Evolutionary conservation across 306 rosid genomes (phyloP).

Genomic region (Trifolium repens): DNA sequence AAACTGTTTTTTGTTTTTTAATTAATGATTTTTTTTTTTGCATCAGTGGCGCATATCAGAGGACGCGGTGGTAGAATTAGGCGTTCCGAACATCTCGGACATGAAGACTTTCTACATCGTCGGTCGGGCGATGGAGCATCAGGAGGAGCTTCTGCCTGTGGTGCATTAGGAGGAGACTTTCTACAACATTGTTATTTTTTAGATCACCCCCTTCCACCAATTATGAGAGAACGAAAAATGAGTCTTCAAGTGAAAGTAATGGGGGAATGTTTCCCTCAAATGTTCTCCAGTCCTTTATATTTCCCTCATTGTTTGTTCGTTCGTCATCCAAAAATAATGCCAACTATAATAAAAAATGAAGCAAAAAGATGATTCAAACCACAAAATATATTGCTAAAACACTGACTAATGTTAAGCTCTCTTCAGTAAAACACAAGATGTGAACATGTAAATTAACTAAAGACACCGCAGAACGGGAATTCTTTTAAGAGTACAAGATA

Average conservation of each 20-base stretch:
- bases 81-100: no score
- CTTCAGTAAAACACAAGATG: constrained; percentile 1
- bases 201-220: neutral
- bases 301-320: neutral
- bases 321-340: neutral
- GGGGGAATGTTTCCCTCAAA: neutral
- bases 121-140: no score
- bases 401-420: constrained; percentile 21
- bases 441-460: constrained; percentile 32
- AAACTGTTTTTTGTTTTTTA: no score
- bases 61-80: no score
- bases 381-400: constrained; percentile 2
- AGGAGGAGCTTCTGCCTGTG: no score
- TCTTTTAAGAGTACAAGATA: constrained; percentile 40
- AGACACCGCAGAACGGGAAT: constrained; percentile 36
- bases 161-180: no score
- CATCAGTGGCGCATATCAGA: no score
- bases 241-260: neutral
- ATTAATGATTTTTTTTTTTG: no score
- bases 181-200: no score
- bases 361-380: constrained; percentile 15
- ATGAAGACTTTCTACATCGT: no score
- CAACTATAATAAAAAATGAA: neutral
- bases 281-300: neutral
- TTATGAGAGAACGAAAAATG: neutral